Percentiles rank a stretch among this genome's conserved stretches.
phyloP scores from a whole-genome alignment of 306 rosid species.

The Ceratonia siliqua region DNA sequence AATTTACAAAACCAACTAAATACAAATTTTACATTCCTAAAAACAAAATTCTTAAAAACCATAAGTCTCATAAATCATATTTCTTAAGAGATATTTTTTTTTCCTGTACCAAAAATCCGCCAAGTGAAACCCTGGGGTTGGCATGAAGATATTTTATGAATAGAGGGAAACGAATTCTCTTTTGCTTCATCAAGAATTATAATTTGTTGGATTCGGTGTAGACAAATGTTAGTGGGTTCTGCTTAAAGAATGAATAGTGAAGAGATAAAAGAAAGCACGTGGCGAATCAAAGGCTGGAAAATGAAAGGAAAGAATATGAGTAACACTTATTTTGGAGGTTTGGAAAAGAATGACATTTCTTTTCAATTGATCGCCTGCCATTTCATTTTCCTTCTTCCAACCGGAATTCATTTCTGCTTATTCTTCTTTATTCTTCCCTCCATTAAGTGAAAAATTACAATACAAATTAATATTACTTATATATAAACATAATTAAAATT shows the following conservation, averaged over 20 bases:
- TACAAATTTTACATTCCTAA: no score
- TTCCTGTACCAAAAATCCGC: no score
- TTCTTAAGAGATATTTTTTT: no score
- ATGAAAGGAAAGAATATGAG: neutral
- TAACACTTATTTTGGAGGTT: neutral
- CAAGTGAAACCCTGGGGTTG: neutral
- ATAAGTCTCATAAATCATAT: no score
- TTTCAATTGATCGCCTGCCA: neutral
- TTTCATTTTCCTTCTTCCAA: neutral
- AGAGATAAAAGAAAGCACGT: neutral
- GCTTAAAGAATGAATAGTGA: slow-evolving; percentile 7
- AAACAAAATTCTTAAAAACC: no score
- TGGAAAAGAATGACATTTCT: neutral
- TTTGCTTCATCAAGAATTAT: slow-evolving; percentile 28
- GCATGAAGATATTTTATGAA: neutral
- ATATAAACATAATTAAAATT: no score
- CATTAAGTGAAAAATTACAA: no score
- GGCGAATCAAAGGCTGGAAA: slow-evolving; percentile 16
- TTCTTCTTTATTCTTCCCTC: neutral
- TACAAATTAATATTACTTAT: no score
- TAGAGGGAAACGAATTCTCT: slow-evolving; percentile 9
- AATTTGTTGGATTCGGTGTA: neutral
- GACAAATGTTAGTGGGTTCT: slow-evolving; percentile 23
- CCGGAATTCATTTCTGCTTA: neutral
- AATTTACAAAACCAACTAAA: no score